These are phyloP conservation scores for Ophiostoma tasmaniense DNA, from an alignment of 2,329 filamentous ascomycete genomes.

Conservation along the genomic window DNA sequence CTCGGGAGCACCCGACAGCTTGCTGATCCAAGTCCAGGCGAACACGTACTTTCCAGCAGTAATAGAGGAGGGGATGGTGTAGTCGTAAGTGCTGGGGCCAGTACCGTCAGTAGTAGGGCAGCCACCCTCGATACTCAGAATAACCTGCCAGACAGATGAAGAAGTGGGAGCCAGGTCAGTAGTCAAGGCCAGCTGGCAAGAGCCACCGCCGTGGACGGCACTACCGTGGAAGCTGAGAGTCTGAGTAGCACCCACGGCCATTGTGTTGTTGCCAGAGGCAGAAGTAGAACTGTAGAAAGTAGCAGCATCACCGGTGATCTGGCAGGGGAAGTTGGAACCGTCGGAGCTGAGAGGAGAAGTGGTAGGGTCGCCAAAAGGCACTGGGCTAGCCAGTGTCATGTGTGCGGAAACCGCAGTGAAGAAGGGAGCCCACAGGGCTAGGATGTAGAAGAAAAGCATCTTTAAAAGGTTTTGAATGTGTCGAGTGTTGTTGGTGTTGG, in stretches of 20 bases:
- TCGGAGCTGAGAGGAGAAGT: constrained; percentile 20
- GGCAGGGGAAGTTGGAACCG: constrained; percentile 22
- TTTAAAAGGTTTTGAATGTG: neutral
- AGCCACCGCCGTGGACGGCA: constrained; percentile 27
- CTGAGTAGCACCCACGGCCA: constrained; percentile 20
- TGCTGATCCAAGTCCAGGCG: constrained; percentile 55
- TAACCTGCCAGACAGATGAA: constrained; percentile 25
- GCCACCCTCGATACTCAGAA: constrained; percentile 28
- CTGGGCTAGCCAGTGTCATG: constrained; percentile 20
- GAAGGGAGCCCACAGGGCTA: constrained; percentile 12
- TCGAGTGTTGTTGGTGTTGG: neutral
- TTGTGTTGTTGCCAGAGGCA: constrained; percentile 19
- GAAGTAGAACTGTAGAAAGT: constrained; percentile 30
- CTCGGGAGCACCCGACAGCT: constrained; percentile 49
- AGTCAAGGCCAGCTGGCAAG: constrained; percentile 28
- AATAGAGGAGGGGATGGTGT: constrained; percentile 24
- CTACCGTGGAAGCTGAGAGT: constrained; percentile 25
- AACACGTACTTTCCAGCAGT: constrained; percentile 39
- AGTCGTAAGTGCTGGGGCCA: constrained; percentile 24
- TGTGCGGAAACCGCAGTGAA: constrained; percentile 16
- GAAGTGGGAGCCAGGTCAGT: constrained; percentile 21
- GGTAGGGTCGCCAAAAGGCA: constrained; percentile 21
- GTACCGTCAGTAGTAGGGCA: constrained; percentile 24
- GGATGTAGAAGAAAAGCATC: constrained; percentile 1
- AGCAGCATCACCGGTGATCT: constrained; percentile 31